These are phyloP conservation scores for Aspergillus mulundensis DNA, from an alignment of 495 filamentous ascomycete genomes.

Conservation along the genomic window DNA sequence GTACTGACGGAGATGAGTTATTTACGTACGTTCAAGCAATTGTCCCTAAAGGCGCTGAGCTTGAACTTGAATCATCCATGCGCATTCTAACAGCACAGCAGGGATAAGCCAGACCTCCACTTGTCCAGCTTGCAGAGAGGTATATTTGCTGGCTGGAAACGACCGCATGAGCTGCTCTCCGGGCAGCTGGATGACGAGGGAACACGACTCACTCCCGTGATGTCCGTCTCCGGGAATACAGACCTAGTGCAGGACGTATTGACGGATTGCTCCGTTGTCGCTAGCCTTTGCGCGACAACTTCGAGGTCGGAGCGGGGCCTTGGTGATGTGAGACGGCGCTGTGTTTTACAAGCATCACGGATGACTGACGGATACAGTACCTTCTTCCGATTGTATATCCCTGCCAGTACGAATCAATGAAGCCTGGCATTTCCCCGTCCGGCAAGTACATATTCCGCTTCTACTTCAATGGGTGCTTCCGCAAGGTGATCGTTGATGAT, in stretches of 20 bases:
- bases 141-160: conserved; percentile 77
- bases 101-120: conserved; percentile 62
- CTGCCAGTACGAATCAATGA: conserved; percentile 50
- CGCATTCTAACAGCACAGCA: conserved; percentile 36
- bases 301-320: conserved; percentile 60
- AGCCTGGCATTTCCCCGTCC: conserved; percentile 60
- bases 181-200: conserved; percentile 10
- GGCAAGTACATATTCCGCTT: conserved; percentile 91
- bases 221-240: conserved; percentile 49
- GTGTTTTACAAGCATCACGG: neutral
- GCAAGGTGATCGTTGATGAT: conserved; percentile 87
- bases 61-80: neutral
- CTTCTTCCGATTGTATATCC: conserved; percentile 71
- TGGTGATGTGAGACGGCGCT: conserved; percentile 44
- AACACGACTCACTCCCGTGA: conserved; percentile 35
- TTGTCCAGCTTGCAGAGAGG: conserved; percentile 67
- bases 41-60: neutral
- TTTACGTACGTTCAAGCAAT: conserved; percentile 50
- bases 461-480: conserved; percentile 91
- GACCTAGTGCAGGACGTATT: conserved; percentile 93
- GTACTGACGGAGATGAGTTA: conserved; percentile 27
- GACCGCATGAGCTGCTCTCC: conserved; percentile 56
- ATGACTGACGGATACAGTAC: conserved; percentile 47
- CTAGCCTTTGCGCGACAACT: conserved; percentile 82
- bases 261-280: conserved; percentile 95